Conservation (phyloP, 2,329 filamentous ascomycete genomes). For the Acarospora socialis region DNA sequence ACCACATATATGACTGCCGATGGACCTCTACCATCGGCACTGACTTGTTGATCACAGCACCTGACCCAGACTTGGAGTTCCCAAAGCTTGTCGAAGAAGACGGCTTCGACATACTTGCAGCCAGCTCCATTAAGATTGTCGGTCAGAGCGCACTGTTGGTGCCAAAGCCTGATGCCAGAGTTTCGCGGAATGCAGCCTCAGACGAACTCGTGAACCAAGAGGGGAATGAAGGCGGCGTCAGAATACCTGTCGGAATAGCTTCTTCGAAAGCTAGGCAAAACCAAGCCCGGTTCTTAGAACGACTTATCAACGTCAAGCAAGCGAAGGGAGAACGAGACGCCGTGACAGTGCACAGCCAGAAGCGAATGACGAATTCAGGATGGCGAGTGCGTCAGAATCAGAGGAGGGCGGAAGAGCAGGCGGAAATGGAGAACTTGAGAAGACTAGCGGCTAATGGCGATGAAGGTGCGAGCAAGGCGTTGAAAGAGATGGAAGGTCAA, state of each 20-base stretch:
- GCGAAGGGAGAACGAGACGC: conserved; percentile 48
- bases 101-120: conserved; percentile 57
- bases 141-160: conserved; percentile 50
- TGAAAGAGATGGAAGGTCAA: neutral
- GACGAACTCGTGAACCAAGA: too few species aligned
- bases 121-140: conserved; percentile 54
- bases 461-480: too few species aligned
- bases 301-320: conserved; percentile 50
- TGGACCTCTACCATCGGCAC: conserved; percentile 80
- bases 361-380: conserved; percentile 4
- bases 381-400: conserved; percentile 4
- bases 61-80: conserved; percentile 25
- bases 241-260: too few species aligned
- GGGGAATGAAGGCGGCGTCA: too few species aligned
- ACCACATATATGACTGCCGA: conserved; percentile 60
- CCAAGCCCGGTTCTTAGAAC: conserved; percentile 46
- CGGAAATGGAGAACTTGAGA: too few species aligned
- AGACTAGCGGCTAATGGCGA: too few species aligned
- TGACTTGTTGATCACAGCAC: conserved; percentile 56
- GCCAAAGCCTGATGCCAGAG: conserved; percentile 24
- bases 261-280: conserved; percentile 17
- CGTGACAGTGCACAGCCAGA: conserved; percentile 7
- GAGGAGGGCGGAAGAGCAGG: conserved; percentile 1
- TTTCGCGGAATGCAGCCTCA: too few species aligned
- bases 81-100: conserved; percentile 21